phyloP scores from a whole-genome alignment of 495 filamentous ascomycete species.

The Penicillium argentinense region DNA sequence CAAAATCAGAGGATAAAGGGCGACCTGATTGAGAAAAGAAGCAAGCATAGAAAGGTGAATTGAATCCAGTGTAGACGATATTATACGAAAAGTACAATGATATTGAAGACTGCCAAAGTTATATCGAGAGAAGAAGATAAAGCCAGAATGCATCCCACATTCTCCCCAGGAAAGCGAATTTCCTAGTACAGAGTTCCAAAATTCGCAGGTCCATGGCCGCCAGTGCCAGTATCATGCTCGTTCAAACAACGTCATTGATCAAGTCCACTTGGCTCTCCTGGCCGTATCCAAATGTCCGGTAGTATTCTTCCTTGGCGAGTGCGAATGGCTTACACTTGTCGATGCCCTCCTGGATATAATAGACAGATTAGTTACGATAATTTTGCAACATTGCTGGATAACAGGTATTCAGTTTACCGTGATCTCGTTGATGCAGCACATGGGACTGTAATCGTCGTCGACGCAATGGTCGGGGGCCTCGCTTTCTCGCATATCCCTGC shows the following conservation, averaged over 20 bases:
- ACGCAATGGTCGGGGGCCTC: slow-evolving; percentile 21
- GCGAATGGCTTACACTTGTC: slow-evolving; percentile 29
- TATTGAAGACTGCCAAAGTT: slow-evolving; percentile 10
- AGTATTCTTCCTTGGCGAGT: slow-evolving; percentile 23
- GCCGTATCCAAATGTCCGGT: slow-evolving; percentile 13
- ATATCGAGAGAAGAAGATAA: slow-evolving; percentile 11
- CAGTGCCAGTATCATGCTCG: background rate
- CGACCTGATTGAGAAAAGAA: too few species aligned
- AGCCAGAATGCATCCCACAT: background rate
- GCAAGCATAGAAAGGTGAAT: too few species aligned
- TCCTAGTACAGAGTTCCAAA: background rate
- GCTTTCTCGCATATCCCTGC: slow-evolving; percentile 20
- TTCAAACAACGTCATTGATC: slow-evolving; percentile 20
- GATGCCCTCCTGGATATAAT: background rate
- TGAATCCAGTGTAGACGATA: too few species aligned
- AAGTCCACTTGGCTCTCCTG: slow-evolving; percentile 12
- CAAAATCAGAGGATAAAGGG: too few species aligned
- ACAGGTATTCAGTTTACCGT: slow-evolving; percentile 11
- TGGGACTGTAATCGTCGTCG: slow-evolving; percentile 18
- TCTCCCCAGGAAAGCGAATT: background rate
- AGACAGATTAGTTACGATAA: background rate
- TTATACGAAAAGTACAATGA: slow-evolving; percentile 13
- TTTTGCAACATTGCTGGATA: background rate
- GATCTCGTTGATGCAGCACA: slow-evolving; percentile 30
- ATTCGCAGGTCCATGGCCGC: background rate